Evolutionary conservation across 1,139 yeast species (phyloP).

Genomic region (Trichomonascaceae sp.): DNA sequence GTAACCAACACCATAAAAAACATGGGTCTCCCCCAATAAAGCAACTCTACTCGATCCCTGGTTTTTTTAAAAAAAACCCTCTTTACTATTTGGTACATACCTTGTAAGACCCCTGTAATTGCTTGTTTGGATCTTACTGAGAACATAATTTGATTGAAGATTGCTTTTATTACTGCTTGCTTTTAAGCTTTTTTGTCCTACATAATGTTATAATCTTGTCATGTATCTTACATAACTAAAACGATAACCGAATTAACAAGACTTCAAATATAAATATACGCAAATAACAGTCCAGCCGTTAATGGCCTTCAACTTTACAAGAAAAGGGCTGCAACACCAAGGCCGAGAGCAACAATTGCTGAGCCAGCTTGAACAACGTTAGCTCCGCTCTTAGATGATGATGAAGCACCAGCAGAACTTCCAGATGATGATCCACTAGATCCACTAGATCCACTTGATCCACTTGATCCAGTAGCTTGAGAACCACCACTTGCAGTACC

Average conservation of each 20-base stretch:
- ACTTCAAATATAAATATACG: neutral
- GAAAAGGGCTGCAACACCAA: neutral
- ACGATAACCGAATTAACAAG: neutral
- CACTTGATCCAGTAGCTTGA: slow-evolving; percentile 6
- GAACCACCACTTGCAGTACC: slow-evolving; percentile 8
- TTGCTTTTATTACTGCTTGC: neutral
- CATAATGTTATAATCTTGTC: neutral
- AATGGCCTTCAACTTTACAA: neutral
- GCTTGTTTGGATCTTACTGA: neutral
- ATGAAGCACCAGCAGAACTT: slow-evolving; percentile 1
- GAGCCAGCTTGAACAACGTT: neutral
- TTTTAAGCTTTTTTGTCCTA: neutral
- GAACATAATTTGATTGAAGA: too few species aligned
- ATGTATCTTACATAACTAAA: neutral
- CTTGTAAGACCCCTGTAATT: neutral
- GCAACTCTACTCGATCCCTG: neutral
- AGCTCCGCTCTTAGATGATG: slow-evolving; percentile 1
- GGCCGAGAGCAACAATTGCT: neutral
- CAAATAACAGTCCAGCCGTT: neutral
- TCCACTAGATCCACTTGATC: slow-evolving; percentile 6
- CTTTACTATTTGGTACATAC: neutral
- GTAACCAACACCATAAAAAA: neutral
- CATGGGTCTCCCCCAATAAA: neutral
- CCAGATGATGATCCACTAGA: slow-evolving; percentile 11
- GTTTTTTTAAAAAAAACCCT: too few species aligned